These are phyloP conservation scores for Populus hybrid DNA, from an alignment of 441 rosid species.

Conservation along the genomic window DNA sequence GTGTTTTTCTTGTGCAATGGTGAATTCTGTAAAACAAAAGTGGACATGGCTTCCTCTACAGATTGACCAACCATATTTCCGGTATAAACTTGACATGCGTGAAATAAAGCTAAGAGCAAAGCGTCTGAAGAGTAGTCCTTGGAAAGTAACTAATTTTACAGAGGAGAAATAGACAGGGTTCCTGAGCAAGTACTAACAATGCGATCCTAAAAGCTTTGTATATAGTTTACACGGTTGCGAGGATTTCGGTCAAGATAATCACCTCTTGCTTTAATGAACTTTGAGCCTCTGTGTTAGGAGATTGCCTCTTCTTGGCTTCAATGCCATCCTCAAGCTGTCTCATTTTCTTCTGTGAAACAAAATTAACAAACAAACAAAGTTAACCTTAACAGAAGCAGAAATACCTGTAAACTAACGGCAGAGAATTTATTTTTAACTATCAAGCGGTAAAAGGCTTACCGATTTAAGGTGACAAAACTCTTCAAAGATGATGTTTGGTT, in stretches of 20 bases:
- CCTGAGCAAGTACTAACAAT: background rate
- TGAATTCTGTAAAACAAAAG: background rate
- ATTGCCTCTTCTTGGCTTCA: constrained; percentile 27
- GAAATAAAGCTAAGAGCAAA: too few relatives aligned
- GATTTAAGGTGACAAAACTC: constrained; percentile 24
- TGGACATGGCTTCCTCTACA: background rate
- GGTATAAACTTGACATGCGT: too few relatives aligned
- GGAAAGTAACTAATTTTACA: too few relatives aligned
- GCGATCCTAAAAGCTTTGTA: background rate
- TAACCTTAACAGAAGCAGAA: background rate
- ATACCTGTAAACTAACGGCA: background rate
- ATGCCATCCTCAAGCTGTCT: constrained; percentile 28
- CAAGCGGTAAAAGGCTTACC: constrained; percentile 25
- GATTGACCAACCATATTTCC: background rate
- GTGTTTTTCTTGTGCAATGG: background rate
- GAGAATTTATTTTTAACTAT: background rate
- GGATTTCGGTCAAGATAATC: background rate
- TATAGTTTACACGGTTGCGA: background rate
- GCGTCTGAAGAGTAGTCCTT: too few relatives aligned
- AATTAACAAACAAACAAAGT: background rate
- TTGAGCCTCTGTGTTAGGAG: constrained; percentile 21
- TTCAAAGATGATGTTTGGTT: constrained; percentile 24
- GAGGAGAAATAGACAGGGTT: too few relatives aligned
- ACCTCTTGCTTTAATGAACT: constrained; percentile 56
- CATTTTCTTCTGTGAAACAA: constrained; percentile 43